These are phyloP conservation scores for Diplocarpon rosae DNA, from an alignment of 2,329 filamentous ascomycete species.

Conservation along the genomic window DNA sequence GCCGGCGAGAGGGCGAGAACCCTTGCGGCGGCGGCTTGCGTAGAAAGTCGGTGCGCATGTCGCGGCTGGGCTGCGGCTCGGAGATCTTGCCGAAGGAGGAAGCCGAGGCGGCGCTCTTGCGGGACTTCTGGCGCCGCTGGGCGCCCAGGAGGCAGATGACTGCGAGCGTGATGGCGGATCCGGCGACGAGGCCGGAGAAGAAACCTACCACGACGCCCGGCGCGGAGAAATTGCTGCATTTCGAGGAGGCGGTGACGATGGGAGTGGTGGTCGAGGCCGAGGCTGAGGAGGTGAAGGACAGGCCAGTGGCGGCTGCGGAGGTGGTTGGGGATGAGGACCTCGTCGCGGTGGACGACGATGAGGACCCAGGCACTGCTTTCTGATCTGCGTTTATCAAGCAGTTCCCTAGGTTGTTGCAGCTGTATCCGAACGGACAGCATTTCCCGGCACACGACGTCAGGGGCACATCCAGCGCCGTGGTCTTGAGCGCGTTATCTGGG, in stretches of 20 bases:
- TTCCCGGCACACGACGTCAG: slow-evolving; percentile 45
- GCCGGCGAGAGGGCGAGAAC: slow-evolving; percentile 14
- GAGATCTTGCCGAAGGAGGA: slow-evolving; percentile 38
- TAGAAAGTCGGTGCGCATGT: slow-evolving; percentile 42
- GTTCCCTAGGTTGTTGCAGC: slow-evolving; percentile 35
- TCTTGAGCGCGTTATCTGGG: slow-evolving; percentile 53
- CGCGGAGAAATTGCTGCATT: slow-evolving; percentile 20
- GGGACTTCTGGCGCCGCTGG: slow-evolving; percentile 15
- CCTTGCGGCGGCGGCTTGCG: slow-evolving; percentile 27
- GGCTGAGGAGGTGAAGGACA: slow-evolving; percentile 4
- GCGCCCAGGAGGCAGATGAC: slow-evolving; percentile 29
- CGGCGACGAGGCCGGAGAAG: slow-evolving; percentile 37
- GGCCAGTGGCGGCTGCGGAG: slow-evolving; percentile 14
- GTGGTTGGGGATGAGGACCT: slow-evolving; percentile 10
- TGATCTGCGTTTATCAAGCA: slow-evolving; percentile 47
- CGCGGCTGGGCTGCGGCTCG: slow-evolving; percentile 35
- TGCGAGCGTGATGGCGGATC: slow-evolving; percentile 33
- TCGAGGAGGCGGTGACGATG: slow-evolving; percentile 8
- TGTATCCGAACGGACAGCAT: slow-evolving; percentile 67
- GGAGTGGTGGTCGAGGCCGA: slow-evolving; percentile 10
- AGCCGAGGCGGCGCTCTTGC: slow-evolving; percentile 23
- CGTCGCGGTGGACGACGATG: slow-evolving; percentile 8
- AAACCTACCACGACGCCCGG: slow-evolving; percentile 22
- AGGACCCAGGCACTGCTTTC: slow-evolving; percentile 20
- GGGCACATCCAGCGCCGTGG: slow-evolving; percentile 45